Conservation (phyloP, 306 rosid species). For the Fagus sylvatica region DNA sequence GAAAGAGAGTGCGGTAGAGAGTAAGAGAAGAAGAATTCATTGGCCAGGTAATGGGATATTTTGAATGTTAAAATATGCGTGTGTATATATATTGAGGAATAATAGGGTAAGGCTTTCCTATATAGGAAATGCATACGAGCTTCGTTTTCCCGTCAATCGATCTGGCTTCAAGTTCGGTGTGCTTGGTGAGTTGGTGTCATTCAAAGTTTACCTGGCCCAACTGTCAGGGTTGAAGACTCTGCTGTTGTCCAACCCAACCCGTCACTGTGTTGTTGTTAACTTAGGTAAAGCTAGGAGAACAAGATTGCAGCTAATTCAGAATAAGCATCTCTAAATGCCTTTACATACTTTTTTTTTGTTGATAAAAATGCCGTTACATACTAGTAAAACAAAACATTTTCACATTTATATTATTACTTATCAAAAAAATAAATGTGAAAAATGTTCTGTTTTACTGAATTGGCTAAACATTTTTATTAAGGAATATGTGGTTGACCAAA, state of each 20-base stretch:
- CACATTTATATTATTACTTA: no score
- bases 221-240: background rate
- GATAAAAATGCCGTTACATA: no score
- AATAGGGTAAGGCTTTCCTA: background rate
- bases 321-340: background rate
- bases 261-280: background rate
- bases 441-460: background rate
- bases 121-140: background rate
- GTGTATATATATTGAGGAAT: background rate
- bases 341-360: background rate
- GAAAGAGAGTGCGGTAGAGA: no score
- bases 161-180: background rate
- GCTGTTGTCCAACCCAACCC: background rate
- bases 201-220: background rate
- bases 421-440: background rate
- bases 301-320: background rate
- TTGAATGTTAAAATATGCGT: background rate
- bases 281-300: background rate
- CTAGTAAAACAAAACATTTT: no score
- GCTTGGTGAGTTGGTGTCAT: background rate
- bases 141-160: background rate
- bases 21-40: no score
- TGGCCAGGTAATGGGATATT: background rate
- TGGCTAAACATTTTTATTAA: background rate
- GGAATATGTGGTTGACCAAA: background rate